phyloP scores from a whole-genome alignment of 2,329 filamentous ascomycete genomes.

The Paracorniculantispora psalliotae region DNA sequence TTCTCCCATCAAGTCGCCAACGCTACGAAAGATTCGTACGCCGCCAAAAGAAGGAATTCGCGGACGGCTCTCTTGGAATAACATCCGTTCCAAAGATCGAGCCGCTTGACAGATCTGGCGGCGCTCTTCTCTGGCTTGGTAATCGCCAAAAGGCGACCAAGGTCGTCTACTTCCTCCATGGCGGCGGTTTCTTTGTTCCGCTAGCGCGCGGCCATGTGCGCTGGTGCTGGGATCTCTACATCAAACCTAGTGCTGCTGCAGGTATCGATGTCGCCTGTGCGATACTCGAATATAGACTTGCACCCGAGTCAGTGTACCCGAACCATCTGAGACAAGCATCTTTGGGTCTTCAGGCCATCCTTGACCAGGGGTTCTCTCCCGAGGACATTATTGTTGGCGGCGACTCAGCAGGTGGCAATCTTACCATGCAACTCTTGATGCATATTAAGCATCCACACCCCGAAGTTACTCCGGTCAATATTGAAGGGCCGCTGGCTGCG shows the following conservation, averaged over 20 bases:
- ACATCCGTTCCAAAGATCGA: neutral
- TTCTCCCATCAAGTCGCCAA: neutral
- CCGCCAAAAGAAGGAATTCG: neutral
- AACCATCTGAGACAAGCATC: constrained; percentile 14
- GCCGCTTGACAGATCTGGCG: neutral
- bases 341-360: neutral
- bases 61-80: neutral
- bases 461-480: constrained; percentile 13
- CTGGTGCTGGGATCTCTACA: constrained; percentile 24
- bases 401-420: constrained; percentile 29
- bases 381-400: constrained; percentile 9
- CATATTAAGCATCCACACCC: constrained; percentile 26
- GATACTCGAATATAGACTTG: constrained; percentile 16
- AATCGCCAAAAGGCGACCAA: constrained; percentile 23
- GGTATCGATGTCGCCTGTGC: constrained; percentile 15
- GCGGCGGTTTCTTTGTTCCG: constrained; percentile 25
- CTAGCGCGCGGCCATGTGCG: constrained; percentile 20
- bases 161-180: constrained; percentile 27
- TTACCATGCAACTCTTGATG: constrained; percentile 24
- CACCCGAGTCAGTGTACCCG: constrained; percentile 15
- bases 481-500: constrained; percentile 21
- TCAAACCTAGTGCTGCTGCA: constrained; percentile 14
- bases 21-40: neutral
- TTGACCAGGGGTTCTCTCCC: neutral
- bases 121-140: constrained; percentile 26